Evolutionary conservation across 495 filamentous ascomycete genomes (phyloP).

Genomic region (Lentithecium fluviatile): DNA sequence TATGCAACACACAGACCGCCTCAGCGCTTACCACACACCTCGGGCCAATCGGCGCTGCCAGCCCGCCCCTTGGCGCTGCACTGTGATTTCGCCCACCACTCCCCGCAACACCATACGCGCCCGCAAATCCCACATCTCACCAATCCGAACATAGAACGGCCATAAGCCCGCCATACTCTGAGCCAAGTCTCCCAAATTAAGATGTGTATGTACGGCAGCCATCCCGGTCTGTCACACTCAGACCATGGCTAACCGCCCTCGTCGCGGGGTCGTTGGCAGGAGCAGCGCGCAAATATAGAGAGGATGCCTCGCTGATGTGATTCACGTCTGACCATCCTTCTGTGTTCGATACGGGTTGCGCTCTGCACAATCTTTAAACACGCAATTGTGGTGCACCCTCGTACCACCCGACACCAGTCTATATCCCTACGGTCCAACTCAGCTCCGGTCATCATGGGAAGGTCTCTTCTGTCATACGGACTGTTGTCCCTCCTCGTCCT

Average conservation of each 20-base stretch:
- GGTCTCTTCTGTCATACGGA: slow-evolving; percentile 1
- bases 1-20: slow-evolving; percentile 20
- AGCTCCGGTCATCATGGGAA: slow-evolving; percentile 8
- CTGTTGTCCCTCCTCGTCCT: slow-evolving; percentile 27
- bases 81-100: slow-evolving; percentile 6
- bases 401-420: slow-evolving; percentile 23
- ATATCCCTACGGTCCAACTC: not conserved
- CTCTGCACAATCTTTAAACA: slow-evolving; percentile 9
- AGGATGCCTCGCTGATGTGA: slow-evolving; percentile 17
- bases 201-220: slow-evolving; percentile 12
- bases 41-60: slow-evolving; percentile 14
- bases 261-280: slow-evolving; percentile 17
- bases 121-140: slow-evolving; percentile 6
- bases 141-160: slow-evolving; percentile 10
- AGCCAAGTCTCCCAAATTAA: slow-evolving; percentile 13
- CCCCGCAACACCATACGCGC: slow-evolving; percentile 32
- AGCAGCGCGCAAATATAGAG: slow-evolving; percentile 35
- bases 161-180: slow-evolving; percentile 8
- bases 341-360: slow-evolving; percentile 24
- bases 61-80: slow-evolving; percentile 9
- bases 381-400: slow-evolving; percentile 16
- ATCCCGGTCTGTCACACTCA: slow-evolving; percentile 15
- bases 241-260: slow-evolving; percentile 28
- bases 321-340: slow-evolving; percentile 3
- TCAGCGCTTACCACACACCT: slow-evolving; percentile 4